These are phyloP conservation scores for Pseudogymnoascus sp. DNA, from an alignment of 2,329 filamentous ascomycete species.

Conservation along the genomic window DNA sequence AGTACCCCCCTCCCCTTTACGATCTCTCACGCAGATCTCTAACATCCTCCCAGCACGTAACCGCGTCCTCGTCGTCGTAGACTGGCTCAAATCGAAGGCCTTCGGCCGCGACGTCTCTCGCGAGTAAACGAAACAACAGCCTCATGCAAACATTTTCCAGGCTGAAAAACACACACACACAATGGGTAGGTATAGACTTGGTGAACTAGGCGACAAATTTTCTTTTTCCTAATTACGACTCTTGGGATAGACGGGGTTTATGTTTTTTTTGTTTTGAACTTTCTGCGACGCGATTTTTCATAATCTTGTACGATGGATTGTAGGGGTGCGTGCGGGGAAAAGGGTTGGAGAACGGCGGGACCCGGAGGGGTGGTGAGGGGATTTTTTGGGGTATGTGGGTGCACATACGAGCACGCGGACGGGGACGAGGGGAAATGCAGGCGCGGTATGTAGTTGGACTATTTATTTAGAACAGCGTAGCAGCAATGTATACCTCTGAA, in stretches of 20 bases:
- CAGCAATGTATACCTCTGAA: constrained; percentile 4
- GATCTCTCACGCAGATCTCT: constrained; percentile 12
- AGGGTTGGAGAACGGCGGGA: neutral
- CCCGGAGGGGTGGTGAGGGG: neutral
- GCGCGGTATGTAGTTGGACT: neutral
- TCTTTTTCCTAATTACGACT: constrained; percentile 2
- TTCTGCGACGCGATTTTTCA: neutral
- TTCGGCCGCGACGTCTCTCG: constrained; percentile 93
- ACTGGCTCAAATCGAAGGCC: constrained; percentile 95
- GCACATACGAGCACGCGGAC: neutral
- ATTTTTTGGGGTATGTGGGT: neutral
- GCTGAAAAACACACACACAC: constrained; percentile 10
- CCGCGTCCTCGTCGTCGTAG: constrained; percentile 81
- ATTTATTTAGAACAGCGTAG: neutral
- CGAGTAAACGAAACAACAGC: constrained; percentile 45
- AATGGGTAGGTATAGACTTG: neutral
- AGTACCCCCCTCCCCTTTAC: constrained; percentile 36
- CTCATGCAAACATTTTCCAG: neutral
- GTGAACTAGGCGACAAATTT: neutral
- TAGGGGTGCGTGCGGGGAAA: neutral
- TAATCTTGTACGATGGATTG: constrained; percentile 4
- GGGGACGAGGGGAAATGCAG: neutral
- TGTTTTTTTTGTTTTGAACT: neutral
- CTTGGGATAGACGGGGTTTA: constrained; percentile 6
- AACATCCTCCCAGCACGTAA: constrained; percentile 62